Evolutionary conservation across 1,284 basidiomycete genomes (phyloP), one percentile per base, ranked within the genome.

Genomic region (Cystobasidium sp.): DNA sequence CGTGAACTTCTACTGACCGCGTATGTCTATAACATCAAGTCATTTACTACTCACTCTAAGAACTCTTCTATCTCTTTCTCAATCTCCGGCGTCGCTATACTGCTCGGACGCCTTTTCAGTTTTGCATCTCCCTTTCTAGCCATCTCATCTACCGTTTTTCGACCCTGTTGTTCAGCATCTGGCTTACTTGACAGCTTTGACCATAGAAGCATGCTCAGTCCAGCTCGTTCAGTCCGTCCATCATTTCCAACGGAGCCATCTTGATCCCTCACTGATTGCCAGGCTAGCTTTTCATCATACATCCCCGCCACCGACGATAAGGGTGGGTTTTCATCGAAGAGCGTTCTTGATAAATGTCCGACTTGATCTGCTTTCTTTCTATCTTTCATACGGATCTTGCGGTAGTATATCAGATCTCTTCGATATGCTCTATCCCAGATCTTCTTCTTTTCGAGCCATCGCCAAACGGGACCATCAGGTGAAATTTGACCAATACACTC

Each of bases 401-500:
- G 76, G 75, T 77, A 82, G 65, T 81, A 78, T 8, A 75, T 64
- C 52, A 82, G 76, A 10, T 78, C 77, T 14, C 77, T 76, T 0
- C 75, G 49, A 59, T 79, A 83, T 68, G 80, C 81, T 18, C 75
- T 62, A 68, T 84, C 83, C 81, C 81, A 83, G 51, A 80, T 77
- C 7, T 71, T 75, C 18, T 82, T 75, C 64, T 80, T 81, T 24
- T 68, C 75, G 1, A 83, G 68, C 83, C 83, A 84, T 31, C 79
- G 80, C 37, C 78, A 75, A 37, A 70, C 63, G 14, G 74, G 74
- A 22, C 74, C 74, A 31, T 68, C 56, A 9, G 59, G 62, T 12
- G 68, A 58, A n/a, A 87, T 83, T 22, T 82, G 74, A 0, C 86
- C 86, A 8, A 87, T 80, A 61, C 88, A 83, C 31, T 90, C 88